These are phyloP conservation scores for Phytophthora rubi DNA, from an alignment of 352 stramenopile genomes.

Conservation along the genomic window DNA sequence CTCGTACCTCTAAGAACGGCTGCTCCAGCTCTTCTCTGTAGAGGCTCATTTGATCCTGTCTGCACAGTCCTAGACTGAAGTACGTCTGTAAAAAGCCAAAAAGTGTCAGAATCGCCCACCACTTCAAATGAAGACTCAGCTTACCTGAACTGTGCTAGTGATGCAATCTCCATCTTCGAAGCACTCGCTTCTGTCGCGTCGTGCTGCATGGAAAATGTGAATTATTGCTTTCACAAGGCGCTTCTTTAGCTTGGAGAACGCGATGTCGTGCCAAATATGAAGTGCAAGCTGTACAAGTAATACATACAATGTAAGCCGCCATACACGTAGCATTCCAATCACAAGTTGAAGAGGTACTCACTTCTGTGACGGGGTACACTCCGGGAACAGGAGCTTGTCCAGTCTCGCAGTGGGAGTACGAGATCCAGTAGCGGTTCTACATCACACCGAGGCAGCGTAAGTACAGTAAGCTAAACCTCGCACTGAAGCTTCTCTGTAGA, in stretches of 20 bases:
- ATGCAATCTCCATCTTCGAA: conserved; percentile 81
- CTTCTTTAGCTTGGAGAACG: conserved; percentile 74
- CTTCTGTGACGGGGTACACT: conserved; percentile 85
- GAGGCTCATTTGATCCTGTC: conserved; percentile 81
- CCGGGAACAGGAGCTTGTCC: conserved; percentile 83
- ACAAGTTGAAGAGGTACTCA: conserved; percentile 20
- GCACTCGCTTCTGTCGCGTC: conserved; percentile 57
- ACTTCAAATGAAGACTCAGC: background rate
- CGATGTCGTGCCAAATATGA: conserved; percentile 87
- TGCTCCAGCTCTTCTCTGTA: conserved; percentile 83
- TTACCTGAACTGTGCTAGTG: conserved; percentile 72
- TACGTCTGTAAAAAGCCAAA: conserved; percentile 59
- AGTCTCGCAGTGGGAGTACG: conserved; percentile 86
- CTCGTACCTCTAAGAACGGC: conserved; percentile 66
- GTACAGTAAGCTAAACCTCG: background rate
- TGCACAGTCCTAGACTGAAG: conserved; percentile 73
- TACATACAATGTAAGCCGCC: background rate
- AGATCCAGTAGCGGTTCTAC: conserved; percentile 89
- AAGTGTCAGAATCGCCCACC: background rate
- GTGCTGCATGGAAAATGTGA: conserved; percentile 66
- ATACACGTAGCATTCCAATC: background rate
- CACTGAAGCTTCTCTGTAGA: background rate
- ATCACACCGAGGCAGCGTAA: conserved; percentile 1
- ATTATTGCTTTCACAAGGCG: conserved; percentile 69
- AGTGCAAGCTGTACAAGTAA: conserved; percentile 63